Evolutionary conservation across 2,329 filamentous ascomycete species (phyloP), one percentile per base, ranked within the genome.

Genomic region (Aspergillus niger): DNA sequence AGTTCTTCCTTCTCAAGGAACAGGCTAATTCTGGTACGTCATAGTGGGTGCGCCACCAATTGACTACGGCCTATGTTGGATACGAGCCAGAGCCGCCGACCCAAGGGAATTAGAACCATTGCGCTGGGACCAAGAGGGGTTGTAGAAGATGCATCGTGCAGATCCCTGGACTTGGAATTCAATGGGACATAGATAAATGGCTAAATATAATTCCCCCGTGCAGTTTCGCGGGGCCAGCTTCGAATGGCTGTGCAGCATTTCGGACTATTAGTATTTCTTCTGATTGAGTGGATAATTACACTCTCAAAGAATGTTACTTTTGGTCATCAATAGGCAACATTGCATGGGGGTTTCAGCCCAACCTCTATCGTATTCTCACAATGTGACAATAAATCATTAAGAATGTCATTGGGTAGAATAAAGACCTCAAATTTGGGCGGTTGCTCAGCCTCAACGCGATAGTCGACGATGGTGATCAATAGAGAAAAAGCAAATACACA

Each of bases 41-140:
- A 36, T 36, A 47, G 53, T 55, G 53, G 53, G 53, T 55, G 53
- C 53, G 26, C 17, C 39, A 44, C 26, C 53, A 55, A 30, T 15
- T 55, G 39, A 22, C 39, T 10, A 44, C 39, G 1, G 30, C 53
- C 17, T 55, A 55, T 55, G 38, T 43, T 30, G 53, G 53, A 11
- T 55, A 55, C 26, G 39, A 20, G 6, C 36, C 36, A n/a, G 24
- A 47, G 39, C 24, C 26, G 11, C 20, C 17, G 24, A 26, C 7
- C 8, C 38, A 44, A 22, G 6, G 43, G 11, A 26, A n/a, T 20
- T 55, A 41, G 38, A n/a, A 17, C 26, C 13, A 49, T 49, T 3
- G 32, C 13, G 32, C 32, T 15, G 32, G 32, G 32, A 36, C 3
- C 13, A 4, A 26, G 4, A 49, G 11, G 44, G 44, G 13, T 1